Conservation (phyloP, 176 grass and related monocot genomes). For the Elaeis guineensis region DNA sequence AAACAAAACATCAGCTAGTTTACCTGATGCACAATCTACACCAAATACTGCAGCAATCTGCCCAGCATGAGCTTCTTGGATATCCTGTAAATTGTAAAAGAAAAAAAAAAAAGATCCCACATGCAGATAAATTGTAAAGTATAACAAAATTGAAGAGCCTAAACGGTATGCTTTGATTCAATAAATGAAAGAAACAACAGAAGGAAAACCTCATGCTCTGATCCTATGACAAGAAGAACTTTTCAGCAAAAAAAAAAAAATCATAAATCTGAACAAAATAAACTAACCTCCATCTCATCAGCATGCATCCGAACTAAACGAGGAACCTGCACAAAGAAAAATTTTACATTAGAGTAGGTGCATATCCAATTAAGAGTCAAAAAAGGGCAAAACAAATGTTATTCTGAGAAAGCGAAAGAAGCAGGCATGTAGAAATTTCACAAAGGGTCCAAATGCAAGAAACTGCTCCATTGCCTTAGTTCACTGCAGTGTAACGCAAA, state of each 20-base stretch:
- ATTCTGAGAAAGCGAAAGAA: no score
- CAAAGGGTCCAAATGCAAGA: no score
- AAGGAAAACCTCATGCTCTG: not conserved
- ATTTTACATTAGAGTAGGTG: constrained; percentile 17
- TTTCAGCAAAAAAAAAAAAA: constrained; percentile 4
- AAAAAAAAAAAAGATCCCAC: no score
- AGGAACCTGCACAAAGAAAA: constrained; percentile 52
- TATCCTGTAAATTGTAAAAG: constrained; percentile 42
- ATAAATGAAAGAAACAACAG: not conserved
- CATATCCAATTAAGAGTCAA: constrained; percentile 7
- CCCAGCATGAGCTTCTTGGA: constrained; percentile 93
- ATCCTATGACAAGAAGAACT: no score
- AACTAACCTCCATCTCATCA: constrained; percentile 92
- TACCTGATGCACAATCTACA: constrained; percentile 91
- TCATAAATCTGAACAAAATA: constrained; percentile 1
- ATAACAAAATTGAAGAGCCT: no score
- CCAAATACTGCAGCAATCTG: constrained; percentile 99
- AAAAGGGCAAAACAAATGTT: not conserved
- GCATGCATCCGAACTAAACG: constrained; percentile 97
- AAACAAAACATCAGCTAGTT: constrained; percentile 1
- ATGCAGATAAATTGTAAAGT: no score
- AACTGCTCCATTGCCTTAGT: no score
- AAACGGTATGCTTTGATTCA: no score
- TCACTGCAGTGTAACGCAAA: no score
- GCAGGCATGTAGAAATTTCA: no score